Evolutionary conservation across 2,329 filamentous ascomycete species (phyloP), one percentile per base, ranked within the genome.

Genomic region (Remersonia thermophila): DNA sequence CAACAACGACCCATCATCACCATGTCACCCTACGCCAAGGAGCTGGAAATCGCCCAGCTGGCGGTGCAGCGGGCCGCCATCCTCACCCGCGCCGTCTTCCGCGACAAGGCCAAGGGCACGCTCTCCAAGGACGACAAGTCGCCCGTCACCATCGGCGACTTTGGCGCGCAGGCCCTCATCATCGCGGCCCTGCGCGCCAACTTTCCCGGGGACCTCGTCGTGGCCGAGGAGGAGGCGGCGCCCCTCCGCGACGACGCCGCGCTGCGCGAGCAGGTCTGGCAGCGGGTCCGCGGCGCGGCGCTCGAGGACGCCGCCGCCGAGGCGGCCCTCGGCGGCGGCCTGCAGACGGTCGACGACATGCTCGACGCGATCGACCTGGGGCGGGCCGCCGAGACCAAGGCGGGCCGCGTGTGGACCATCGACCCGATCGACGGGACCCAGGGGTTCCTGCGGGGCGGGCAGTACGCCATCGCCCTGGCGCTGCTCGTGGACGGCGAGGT

Each of bases 381-480:
- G 29, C 73, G 72, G 55, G 83, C 78, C 59, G 61, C 71, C 39
- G 85, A 85, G 41, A 85, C 85, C 18, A 58, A 63, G 42, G 69
- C 66, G 46, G 86, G 85, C 44, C 71, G 91, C 47, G 84, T 96
- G 58, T 98, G 91, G 91, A 83, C 89, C 28, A 77, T 98, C 39
- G 91, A 98, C 60, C 91, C 91, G 41, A 95, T 98, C 44, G 91
- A 98, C 59, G 91, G 91, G 47, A 98, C 91, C 36, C 94, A 95
- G 65, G 93, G 91, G 20, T 98, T 98, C 65, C 67, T 98, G 42
- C 76, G 93, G 44, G 91, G 91, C 36, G 93, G 87, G 27, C 91
- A 98, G 65, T 98, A 98, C 56, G 93, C 91, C 37, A 86, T 98
- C 36, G 95, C 89, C 56, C 72, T 98, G 4, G 91, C 75, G 26